Base-by-base conservation (phyloP, 1,284 basidiomycete species). In the Fistulina hepatica region DNA sequence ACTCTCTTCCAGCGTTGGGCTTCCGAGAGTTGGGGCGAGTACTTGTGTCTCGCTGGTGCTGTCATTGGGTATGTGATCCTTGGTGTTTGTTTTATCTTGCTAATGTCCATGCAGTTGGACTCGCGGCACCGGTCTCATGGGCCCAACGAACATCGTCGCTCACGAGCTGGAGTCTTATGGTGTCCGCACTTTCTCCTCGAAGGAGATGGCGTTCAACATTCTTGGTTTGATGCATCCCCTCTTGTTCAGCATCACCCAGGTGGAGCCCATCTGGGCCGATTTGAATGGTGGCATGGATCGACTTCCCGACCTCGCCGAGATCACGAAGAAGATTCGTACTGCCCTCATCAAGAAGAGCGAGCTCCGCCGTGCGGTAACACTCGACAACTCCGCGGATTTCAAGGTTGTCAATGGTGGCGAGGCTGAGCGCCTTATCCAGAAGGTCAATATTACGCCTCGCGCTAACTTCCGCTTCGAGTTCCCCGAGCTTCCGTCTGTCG, bases 131-230 rank as follows among this genome's bases (percentile, higher is more conserved):
- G 94, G 93, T 46, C 68, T 98, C 41, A 98, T 98, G 94, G 82
- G 77, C 43, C 84, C 89, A 3, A 94, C 90, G 41, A 95, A 97
- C 65, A 90, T 86, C 37, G 81, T 97, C 39, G 90, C 95, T 30
- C 88, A 95, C 46, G 89, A 92, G 44, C 75, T 98, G 36, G 94
- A 98, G 65, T 76, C 81, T 48, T 76, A 90, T 47, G 94, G 95
- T 49, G 86, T 95, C 45, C 80, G 94, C 50, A 98, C 95, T 4
- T 98, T 97, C 78, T 95, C 91, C 3, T 85, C 93, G 34, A 97
- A 97, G 67, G 94, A 98, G 67, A 98, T 98, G 94, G 92, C 93
- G 3, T 98, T 98, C 79, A 98, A 97, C 65, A 90, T 98, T 52
- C 81, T 98, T 41, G 95, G 94, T 49, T 73, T 94, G 33, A 95